These are phyloP conservation scores for Talaromyces nanjingensis DNA, from an alignment of 495 filamentous ascomycete species.

Conservation along the genomic window DNA sequence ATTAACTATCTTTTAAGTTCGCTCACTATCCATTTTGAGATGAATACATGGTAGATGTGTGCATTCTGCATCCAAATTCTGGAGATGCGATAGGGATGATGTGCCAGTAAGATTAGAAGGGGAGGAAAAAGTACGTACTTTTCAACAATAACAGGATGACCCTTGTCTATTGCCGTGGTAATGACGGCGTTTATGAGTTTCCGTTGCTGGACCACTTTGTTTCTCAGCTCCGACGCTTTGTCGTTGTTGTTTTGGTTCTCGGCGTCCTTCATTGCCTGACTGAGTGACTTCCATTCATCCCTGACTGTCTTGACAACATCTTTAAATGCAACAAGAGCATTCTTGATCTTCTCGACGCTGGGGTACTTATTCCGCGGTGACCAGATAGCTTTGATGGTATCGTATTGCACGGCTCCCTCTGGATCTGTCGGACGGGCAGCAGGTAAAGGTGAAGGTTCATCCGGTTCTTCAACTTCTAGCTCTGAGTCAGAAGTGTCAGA, in stretches of 20 bases:
- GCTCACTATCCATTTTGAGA: conserved; percentile 20
- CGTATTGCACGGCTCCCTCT: conserved; percentile 50
- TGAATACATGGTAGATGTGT: conserved; percentile 29
- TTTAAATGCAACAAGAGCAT: conserved; percentile 49
- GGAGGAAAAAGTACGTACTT: conserved; percentile 44
- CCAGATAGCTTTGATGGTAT: conserved; percentile 61
- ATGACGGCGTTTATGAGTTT: conserved; percentile 55
- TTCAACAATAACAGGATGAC: conserved; percentile 58
- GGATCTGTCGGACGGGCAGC: conserved; percentile 42
- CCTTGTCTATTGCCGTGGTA: conserved; percentile 49
- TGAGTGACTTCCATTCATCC: conserved; percentile 56
- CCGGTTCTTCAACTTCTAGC: conserved; percentile 35
- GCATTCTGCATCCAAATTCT: conserved; percentile 30
- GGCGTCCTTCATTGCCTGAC: conserved; percentile 49
- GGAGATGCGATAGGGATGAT: conserved; percentile 19
- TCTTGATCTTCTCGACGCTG: conserved; percentile 40
- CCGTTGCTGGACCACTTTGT: conserved; percentile 49
- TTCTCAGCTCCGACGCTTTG: conserved; percentile 31
- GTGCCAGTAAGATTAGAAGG: conserved; percentile 14
- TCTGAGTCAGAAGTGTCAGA: conserved; percentile 44
- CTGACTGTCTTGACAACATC: conserved; percentile 55
- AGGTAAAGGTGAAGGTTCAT: conserved; percentile 50
- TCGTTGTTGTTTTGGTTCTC: conserved; percentile 43
- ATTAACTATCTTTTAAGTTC: conserved; percentile 21
- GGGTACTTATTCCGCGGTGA: conserved; percentile 43